Percentiles rank a stretch among this genome's conserved stretches.
Conservation (phyloP, 192 early-diverging fungal species). For the Coemansia sp. region DNA sequence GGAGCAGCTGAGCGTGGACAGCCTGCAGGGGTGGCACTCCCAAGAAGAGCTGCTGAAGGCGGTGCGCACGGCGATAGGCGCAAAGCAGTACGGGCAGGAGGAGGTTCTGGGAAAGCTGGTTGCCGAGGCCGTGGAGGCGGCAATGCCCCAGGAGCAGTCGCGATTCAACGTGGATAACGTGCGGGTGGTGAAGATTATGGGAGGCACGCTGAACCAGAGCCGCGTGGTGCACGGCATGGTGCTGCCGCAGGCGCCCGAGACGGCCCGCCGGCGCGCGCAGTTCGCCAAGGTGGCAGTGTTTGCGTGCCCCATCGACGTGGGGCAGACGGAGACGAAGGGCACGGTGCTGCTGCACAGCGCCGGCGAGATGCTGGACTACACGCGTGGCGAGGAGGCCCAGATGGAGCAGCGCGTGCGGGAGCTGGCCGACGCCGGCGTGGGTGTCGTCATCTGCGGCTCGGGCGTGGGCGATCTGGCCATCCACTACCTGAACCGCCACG, state of each 20-base stretch:
- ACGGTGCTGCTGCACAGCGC: constrained; percentile 97
- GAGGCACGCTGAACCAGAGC: constrained; percentile 85
- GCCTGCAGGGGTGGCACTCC: constrained; percentile 51
- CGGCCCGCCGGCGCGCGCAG: constrained; percentile 62
- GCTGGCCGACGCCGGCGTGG: constrained; percentile 85
- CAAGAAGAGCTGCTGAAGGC: constrained; percentile 70
- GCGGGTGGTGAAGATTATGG: constrained; percentile 96
- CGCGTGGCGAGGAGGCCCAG: constrained; percentile 90
- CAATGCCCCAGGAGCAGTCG: constrained; percentile 86
- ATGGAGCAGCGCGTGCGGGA: constrained; percentile 84
- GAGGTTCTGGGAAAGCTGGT: constrained; percentile 79
- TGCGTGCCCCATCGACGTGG: constrained; percentile 87
- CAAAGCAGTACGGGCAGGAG: constrained; percentile 97
- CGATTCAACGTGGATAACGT: constrained; percentile 95
- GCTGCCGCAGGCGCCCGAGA: constrained; percentile 89
- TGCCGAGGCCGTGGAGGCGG: constrained; percentile 73
- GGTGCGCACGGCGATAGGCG: constrained; percentile 73
- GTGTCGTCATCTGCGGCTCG: constrained; percentile 87
- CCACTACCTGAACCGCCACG: constrained; percentile 91
- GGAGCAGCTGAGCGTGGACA: constrained; percentile 69
- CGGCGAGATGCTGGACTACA: constrained; percentile 93
- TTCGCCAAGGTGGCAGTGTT: constrained; percentile 94
- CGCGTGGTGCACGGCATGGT: constrained; percentile 95
- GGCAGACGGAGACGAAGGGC: constrained; percentile 97
- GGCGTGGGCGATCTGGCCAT: constrained; percentile 90